Conservation (phyloP, 2,329 filamentous ascomycete genomes). For the Verticillium zaregamsianum region DNA sequence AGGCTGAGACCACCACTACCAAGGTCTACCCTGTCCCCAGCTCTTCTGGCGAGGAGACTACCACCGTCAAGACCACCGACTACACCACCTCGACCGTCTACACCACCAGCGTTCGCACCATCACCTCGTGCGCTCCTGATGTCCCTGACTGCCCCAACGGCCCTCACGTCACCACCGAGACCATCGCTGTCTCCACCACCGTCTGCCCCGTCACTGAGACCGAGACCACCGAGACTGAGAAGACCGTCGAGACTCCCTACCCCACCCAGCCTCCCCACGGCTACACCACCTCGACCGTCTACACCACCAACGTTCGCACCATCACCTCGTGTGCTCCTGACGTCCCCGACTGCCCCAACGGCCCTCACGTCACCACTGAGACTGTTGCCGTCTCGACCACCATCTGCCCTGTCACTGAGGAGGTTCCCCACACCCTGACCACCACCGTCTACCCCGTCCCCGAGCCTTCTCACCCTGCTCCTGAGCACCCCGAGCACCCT, state of each 20-base stretch:
- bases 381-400: conserved; percentile 34
- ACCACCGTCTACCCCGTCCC: neutral
- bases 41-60: neutral
- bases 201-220: conserved; percentile 23
- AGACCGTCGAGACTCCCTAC: neutral
- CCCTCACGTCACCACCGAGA: conserved; percentile 32
- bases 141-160: conserved; percentile 4
- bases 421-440: neutral
- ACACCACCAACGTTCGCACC: conserved; percentile 13
- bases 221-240: neutral
- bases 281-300: conserved; percentile 12
- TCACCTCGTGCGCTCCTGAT: conserved; percentile 10
- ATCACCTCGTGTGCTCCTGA: conserved; percentile 9
- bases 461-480: neutral
- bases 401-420: conserved; percentile 23
- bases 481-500: neutral
- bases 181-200: conserved; percentile 33
- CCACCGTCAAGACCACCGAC: neutral
- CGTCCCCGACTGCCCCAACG: conserved; percentile 4
- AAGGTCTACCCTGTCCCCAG: neutral
- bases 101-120: conserved; percentile 12
- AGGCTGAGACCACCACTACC: neutral
- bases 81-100: conserved; percentile 14
- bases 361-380: conserved; percentile 31
- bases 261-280: neutral